Conservation (phyloP, 148 eudicot genomes). For the Simmondsia chinensis region DNA sequence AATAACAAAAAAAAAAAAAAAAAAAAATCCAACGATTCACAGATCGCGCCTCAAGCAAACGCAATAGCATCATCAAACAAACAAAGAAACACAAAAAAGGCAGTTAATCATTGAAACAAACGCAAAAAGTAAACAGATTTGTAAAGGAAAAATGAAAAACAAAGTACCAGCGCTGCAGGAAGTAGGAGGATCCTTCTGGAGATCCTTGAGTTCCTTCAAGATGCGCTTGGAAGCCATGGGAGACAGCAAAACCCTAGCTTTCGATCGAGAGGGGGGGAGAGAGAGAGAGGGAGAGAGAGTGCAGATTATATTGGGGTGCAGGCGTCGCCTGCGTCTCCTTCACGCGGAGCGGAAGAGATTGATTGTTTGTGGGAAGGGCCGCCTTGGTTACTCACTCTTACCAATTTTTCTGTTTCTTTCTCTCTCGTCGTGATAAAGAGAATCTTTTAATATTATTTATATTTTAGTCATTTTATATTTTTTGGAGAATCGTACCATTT, state of each 20-base stretch:
- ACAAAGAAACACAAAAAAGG: neutral
- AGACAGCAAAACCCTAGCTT: neutral
- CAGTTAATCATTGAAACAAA: too few species aligned
- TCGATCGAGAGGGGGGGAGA: neutral
- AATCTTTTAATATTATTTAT: too few species aligned
- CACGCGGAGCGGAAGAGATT: slow-evolving; percentile 19
- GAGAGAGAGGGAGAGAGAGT: neutral
- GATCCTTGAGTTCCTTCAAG: slow-evolving; percentile 82
- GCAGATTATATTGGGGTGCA: neutral
- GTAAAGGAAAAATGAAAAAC: neutral
- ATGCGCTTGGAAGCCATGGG: slow-evolving; percentile 72
- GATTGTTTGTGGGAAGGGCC: neutral
- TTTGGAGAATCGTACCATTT: too few species aligned
- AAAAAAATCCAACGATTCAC: neutral
- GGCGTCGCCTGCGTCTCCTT: slow-evolving; percentile 11
- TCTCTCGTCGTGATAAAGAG: too few species aligned
- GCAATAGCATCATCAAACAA: neutral
- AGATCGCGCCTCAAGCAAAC: too few species aligned
- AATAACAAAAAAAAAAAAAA: too few species aligned
- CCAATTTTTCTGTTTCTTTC: too few species aligned
- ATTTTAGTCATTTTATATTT: too few species aligned
- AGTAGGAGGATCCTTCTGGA: slow-evolving; percentile 73
- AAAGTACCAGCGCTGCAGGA: slow-evolving; percentile 66
- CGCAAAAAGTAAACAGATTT: too few species aligned
- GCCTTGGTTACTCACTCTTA: slow-evolving; percentile 12